phyloP scores from a whole-genome alignment of 306 rosid genomes.

The Rubus idaeus region DNA sequence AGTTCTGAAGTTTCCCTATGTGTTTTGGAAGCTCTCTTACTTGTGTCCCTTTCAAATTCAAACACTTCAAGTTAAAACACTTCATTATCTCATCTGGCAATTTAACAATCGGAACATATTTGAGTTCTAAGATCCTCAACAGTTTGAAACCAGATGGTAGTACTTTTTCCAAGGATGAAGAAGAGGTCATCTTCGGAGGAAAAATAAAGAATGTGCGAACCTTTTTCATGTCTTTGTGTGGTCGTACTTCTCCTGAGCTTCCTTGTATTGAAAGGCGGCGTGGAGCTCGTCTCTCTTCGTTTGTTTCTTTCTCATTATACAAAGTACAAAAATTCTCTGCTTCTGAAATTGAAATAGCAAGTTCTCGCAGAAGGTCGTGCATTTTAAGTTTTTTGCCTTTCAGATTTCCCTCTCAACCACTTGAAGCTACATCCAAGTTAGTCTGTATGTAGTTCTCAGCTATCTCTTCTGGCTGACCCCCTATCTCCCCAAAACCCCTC shows the following conservation, averaged over 20 bases:
- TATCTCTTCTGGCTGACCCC: constrained; percentile 1
- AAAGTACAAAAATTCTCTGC: constrained; percentile 5
- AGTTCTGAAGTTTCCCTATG: constrained; percentile 19
- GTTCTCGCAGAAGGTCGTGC: constrained; percentile 24
- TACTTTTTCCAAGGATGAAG: not conserved
- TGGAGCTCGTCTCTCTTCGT: not conserved
- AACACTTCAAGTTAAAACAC: constrained; percentile 24
- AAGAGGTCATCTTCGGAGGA: not conserved
- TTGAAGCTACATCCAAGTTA: constrained; percentile 7
- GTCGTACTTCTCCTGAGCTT: not conserved
- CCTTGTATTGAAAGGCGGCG: constrained; percentile 16
- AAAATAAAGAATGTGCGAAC: constrained; percentile 16
- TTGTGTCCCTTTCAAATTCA: constrained; percentile 18
- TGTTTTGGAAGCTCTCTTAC: constrained; percentile 17
- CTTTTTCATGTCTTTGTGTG: not conserved
- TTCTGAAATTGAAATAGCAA: constrained; percentile 19
- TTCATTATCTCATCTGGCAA: constrained; percentile 16
- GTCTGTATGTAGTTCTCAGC: constrained; percentile 14
- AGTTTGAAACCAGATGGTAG: constrained; percentile 12
- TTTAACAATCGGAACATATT: not conserved
- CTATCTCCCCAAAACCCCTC: constrained; percentile 9
- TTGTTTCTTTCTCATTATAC: not conserved
- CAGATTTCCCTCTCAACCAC: not conserved
- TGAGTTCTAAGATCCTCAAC: constrained; percentile 16
- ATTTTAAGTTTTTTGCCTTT: constrained; percentile 1